Conservation (phyloP, 1,284 basidiomycete species). For the Boletus smithii region DNA sequence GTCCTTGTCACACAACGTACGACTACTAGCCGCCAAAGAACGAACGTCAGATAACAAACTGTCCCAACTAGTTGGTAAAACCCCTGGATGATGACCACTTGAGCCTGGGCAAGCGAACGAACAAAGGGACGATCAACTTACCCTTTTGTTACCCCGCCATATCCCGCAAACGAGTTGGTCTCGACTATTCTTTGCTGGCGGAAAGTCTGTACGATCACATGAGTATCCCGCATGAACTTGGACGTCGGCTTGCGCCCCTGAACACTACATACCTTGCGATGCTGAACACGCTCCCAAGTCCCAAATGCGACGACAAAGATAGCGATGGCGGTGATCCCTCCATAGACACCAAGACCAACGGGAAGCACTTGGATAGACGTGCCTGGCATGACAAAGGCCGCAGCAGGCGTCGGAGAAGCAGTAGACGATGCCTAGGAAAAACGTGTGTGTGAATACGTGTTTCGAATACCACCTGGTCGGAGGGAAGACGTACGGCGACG, state of each 20-base stretch:
- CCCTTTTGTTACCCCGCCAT: slow-evolving; percentile 45
- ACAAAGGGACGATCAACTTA: slow-evolving; percentile 6
- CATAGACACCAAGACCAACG: slow-evolving; percentile 76
- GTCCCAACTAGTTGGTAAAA: neutral
- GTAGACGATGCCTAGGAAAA: slow-evolving; percentile 25
- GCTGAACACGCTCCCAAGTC: slow-evolving; percentile 78
- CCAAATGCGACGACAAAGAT: slow-evolving; percentile 76
- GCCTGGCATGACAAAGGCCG: slow-evolving; percentile 64
- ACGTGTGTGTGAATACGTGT: neutral
- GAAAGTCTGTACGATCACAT: slow-evolving; percentile 53
- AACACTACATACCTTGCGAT: slow-evolving; percentile 59
- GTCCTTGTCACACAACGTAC: neutral
- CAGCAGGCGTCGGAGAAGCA: slow-evolving; percentile 40
- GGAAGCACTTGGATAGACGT: slow-evolving; percentile 71
- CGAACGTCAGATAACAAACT: neutral
- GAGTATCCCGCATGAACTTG: slow-evolving; percentile 2
- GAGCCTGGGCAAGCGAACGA: too few relatives aligned
- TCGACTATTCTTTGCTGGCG: slow-evolving; percentile 71
- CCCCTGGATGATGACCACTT: too few relatives aligned
- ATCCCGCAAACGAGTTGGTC: slow-evolving; percentile 53
- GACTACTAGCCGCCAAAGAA: slow-evolving; percentile 7
- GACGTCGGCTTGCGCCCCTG: neutral
- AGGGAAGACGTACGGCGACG: slow-evolving; percentile 3
- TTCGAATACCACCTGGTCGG: neutral
- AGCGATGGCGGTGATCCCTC: slow-evolving; percentile 75